Conservation (phyloP, 73 alveolate genomes). For the Tetrahymena thermophila region DNA sequence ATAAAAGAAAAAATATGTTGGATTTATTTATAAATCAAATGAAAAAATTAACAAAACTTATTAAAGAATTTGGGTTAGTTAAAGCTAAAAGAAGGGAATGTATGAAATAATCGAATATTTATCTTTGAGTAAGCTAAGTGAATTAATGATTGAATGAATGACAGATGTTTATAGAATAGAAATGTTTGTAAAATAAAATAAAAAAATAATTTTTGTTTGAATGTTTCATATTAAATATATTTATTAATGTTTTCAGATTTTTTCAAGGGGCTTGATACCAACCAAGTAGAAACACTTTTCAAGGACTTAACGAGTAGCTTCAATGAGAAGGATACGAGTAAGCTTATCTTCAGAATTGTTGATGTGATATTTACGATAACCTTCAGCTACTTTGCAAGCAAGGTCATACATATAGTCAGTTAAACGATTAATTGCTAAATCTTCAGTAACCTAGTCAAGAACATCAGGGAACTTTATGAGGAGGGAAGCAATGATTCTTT, state of each 20-base stretch:
- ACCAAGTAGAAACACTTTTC: constrained; percentile 49
- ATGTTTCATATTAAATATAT: not conserved
- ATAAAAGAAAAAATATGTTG: too few species aligned
- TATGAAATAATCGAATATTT: too few species aligned
- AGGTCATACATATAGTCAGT: constrained; percentile 91
- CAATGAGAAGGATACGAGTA: constrained; percentile 58
- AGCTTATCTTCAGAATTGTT: constrained; percentile 74
- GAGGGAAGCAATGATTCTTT: constrained; percentile 81
- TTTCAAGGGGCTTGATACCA: constrained; percentile 75
- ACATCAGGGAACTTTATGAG: constrained; percentile 90
- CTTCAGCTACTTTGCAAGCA: constrained; percentile 87
- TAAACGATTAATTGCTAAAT: constrained; percentile 84
- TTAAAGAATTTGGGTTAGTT: too few species aligned
- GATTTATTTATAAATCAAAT: too few species aligned
- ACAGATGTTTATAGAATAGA: not conserved
- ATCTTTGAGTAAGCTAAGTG: too few species aligned
- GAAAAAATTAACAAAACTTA: too few species aligned
- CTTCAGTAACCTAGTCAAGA: constrained; percentile 83
- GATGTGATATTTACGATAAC: constrained; percentile 62
- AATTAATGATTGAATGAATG: not conserved
- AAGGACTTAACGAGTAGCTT: constrained; percentile 60
- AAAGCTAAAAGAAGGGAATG: too few species aligned
- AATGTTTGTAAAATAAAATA: too few species aligned
- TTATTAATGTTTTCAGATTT: constrained; percentile 42
- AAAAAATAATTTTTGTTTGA: not conserved